Percentiles rank a stretch among this genome's conserved stretches.
Evolutionary conservation across 805 yeast species (phyloP).

Genomic region (Starmera pachycereana): DNA sequence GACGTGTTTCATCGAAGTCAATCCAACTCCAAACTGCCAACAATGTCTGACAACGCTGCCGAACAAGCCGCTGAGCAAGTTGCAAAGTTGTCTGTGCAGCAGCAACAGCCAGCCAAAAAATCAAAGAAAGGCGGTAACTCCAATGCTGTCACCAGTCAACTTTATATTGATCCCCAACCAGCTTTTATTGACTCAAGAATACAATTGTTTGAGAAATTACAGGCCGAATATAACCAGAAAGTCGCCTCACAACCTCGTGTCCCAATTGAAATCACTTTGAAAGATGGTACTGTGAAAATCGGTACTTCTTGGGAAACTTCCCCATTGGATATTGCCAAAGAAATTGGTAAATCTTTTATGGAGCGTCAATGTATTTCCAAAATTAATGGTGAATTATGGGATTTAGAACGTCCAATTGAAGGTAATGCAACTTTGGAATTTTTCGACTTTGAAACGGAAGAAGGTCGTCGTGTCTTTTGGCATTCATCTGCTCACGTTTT

Average conservation of each 20-base stretch:
- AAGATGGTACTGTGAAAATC: constrained; percentile 72
- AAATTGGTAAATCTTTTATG: constrained; percentile 75
- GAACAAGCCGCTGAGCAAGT: constrained; percentile 41
- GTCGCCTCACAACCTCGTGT: constrained; percentile 51
- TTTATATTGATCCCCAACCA: constrained; percentile 69
- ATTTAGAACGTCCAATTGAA: constrained; percentile 89
- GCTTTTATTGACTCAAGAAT: constrained; percentile 73
- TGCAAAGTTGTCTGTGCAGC: constrained; percentile 15
- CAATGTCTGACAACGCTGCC: constrained; percentile 16
- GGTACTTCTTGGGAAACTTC: constrained; percentile 86
- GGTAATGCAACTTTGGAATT: constrained; percentile 58
- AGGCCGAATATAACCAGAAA: constrained; percentile 65
- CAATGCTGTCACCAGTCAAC: constrained; percentile 22
- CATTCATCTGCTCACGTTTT: constrained; percentile 97
- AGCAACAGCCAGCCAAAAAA: constrained; percentile 20
- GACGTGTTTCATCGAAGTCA: too few species aligned
- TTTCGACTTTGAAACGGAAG: constrained; percentile 86
- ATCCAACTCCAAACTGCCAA: not conserved
- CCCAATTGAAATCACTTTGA: constrained; percentile 70
- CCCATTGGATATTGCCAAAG: constrained; percentile 77
- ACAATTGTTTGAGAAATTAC: constrained; percentile 68
- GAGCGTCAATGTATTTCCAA: constrained; percentile 89
- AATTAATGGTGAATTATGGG: constrained; percentile 90
- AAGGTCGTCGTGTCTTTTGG: constrained; percentile 96
- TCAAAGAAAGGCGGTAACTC: constrained; percentile 33